Evolutionary conservation across 805 yeast genomes (phyloP), one percentile per base, ranked within the genome.

Genomic region (Barnettozyma botsteinii): DNA sequence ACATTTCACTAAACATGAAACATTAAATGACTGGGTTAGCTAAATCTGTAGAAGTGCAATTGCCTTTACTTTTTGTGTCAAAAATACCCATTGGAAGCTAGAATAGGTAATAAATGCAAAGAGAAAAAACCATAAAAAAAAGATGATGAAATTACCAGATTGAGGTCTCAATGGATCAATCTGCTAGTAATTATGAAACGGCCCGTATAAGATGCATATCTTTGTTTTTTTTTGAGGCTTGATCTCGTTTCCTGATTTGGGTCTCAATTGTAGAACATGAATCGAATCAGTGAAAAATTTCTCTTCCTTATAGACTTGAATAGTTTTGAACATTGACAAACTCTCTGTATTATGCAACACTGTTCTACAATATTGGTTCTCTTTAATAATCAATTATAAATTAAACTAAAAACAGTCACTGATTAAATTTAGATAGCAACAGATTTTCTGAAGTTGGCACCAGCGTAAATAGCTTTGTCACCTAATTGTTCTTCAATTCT

Each of bases 401-500:
- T 28, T 28, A 7, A 28, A 10, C 4, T 11, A 27, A 11, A 11
- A 28, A 7, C 7, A 15, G 19, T 28, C 21, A 28, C 30, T 14
- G 18, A 27, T 15, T 10, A 29, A n/a, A 39, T 41, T 55, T 57
- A 60, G 59, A 60, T 57, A 33, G 54, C 54, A 46, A 56, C 62
- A 33, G 62, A 56, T 49, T 59, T 60, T 52, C 83, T 93, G 91
- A 91, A 89, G 70, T 85, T 71, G 62, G 74, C 76, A 69, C 98
- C 97, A 53, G 98, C 96, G 76, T 78, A 91, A 68, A 89, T 63
- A 53, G 97, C 97, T 79, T 88, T 87, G 83, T 79, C 89, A 66
- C 97, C 98, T 65, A 91, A 84, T 76, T 85, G 95, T 77, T 91
- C 95, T 80, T 93, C 98, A 63, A 91, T 91, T 77, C 98, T 86